Percentiles rank a stretch among this genome's conserved stretches.
phyloP scores from a whole-genome alignment of 139 green algal genomes.

The Haematococcus sp. region DNA sequence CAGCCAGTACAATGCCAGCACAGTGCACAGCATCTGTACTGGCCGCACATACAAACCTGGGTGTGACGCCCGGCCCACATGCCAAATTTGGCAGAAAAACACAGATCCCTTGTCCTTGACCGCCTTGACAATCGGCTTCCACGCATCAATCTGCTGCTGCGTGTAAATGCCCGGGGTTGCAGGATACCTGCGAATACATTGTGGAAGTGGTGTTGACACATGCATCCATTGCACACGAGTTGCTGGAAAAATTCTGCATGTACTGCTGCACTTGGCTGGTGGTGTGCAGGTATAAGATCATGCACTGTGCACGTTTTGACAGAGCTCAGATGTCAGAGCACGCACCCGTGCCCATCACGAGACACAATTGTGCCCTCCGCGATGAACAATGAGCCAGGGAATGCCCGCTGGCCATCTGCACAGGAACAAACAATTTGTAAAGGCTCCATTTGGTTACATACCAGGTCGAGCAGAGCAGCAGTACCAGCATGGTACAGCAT shows the following conservation, averaged over 20 bases:
- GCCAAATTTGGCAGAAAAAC: conserved; percentile 85
- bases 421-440: conserved; percentile 34
- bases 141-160: conserved; percentile 78
- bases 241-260: neutral
- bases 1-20: too few relatives aligned
- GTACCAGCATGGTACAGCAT: neutral
- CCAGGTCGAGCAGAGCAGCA: conserved; percentile 6
- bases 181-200: neutral
- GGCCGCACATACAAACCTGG: conserved; percentile 16
- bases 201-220: neutral
- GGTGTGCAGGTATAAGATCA: too few relatives aligned
- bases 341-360: neutral
- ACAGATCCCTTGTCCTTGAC: conserved; percentile 70
- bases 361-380: neutral
- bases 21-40: neutral
- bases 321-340: neutral
- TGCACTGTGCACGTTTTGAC: neutral
- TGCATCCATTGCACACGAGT: neutral
- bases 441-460: neutral
- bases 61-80: conserved; percentile 59
- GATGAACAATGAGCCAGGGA: conserved; percentile 31
- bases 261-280: too few relatives aligned
- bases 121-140: conserved; percentile 75
- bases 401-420: conserved; percentile 51
- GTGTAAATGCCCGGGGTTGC: conserved; percentile 67